Base-by-base conservation (phyloP, 306 rosid species). In the Rosa rugosa region DNA sequence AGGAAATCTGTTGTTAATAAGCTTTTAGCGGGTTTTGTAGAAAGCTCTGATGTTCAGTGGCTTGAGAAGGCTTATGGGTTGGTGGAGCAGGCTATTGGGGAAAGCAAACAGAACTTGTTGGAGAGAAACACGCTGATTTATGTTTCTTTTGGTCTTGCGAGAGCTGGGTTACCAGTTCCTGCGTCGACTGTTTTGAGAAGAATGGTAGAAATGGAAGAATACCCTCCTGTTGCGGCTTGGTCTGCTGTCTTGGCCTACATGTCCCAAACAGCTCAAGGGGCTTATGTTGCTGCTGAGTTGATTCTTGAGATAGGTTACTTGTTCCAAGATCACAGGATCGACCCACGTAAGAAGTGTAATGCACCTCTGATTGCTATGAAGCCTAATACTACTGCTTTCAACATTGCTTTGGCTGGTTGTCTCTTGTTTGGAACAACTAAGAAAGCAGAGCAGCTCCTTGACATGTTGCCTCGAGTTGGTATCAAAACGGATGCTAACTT, bases 341-440 rank as follows among this genome's bases (percentile, higher is more conserved):
- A 63, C 44, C 22, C 69, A 13, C 69, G 69, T 31, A 63, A 63
- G 69, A 63, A 63, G 69, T 31, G 69, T 31, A 31, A 63, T 31
- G 69, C 44, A 0, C 69, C 69, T 63, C 14, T 63, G 69, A 34
- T 31, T 31, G 41, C 69, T 14, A 63, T 63, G 69, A 63, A 63
- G 69, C 69, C 69, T 63, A 63, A 63, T 63, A 31, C 69, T 31
- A 63, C 69, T 63, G 69, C 69, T 63, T 63, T 63, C 69, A 31
- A 63, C 69, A 63, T 63, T 63, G 69, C 69, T 63, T 63, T 63
- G 42, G 69, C 42, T 13, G 69, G 69, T 13, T 63, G 40, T 31
- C 69, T 63, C 42, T 13, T 63, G 69, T 63, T 13, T 63, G 69
- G 69, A 31, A 27, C 69, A 31, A 63, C 44, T 34, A 63, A 27